Percentiles rank a stretch among this genome's conserved stretches.
Evolutionary conservation across 257 asterid species (phyloP).

Genomic region (Mitragyna speciosa): DNA sequence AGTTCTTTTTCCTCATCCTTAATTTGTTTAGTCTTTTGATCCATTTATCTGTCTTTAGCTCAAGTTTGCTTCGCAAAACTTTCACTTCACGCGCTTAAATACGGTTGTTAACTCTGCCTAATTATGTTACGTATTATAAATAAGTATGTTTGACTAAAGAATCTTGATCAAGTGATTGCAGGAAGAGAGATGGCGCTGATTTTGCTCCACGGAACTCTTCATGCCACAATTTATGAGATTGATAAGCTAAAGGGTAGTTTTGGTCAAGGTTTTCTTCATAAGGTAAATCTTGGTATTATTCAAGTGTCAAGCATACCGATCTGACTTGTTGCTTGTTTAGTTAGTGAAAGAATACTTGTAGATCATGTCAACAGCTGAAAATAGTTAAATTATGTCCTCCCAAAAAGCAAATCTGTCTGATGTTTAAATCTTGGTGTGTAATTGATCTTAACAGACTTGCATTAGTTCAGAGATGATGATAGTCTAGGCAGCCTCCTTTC

Average conservation of each 20-base stretch:
- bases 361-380: not conserved
- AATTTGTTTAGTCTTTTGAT: not conserved
- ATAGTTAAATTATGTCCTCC: not conserved
- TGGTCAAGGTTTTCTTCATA: constrained; percentile 22
- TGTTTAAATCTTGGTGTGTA: not conserved
- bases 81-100: not conserved
- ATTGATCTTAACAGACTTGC: not conserved
- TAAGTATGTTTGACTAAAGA: not conserved
- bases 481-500: not conserved
- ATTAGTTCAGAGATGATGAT: not conserved
- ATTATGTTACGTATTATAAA: not conserved
- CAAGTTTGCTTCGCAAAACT: not conserved
- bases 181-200: constrained; percentile 35
- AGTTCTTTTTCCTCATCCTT: not conserved
- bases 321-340: not conserved
- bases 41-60: not conserved
- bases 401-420: not conserved
- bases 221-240: constrained; percentile 36
- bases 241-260: constrained; percentile 29
- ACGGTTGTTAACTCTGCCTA: not conserved
- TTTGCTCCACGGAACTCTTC: constrained; percentile 40
- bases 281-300: constrained; percentile 17
- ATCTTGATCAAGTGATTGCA: constrained; percentile 9
- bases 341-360: not conserved
- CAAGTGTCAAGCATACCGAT: not conserved